Evolutionary conservation across 148 eudicot species (phyloP).

Genomic region (Fallopia convolvulus): DNA sequence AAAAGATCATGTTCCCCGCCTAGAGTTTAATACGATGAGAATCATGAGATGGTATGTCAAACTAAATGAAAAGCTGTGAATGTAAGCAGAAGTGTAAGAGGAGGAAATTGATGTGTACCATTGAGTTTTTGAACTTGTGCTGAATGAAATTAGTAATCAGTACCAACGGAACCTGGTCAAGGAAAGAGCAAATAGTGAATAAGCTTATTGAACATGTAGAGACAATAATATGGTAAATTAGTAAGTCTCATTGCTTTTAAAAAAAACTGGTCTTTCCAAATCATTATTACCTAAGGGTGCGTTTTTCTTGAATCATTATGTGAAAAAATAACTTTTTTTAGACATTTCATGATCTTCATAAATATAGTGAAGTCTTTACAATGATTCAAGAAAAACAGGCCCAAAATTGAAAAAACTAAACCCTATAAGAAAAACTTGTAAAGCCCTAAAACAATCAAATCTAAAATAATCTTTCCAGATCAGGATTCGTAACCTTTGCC

Average conservation of each 20-base stretch:
- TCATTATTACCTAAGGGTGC: too few species aligned
- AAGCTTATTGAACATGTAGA: background rate
- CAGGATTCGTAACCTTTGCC: too few species aligned
- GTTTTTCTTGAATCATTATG: too few species aligned
- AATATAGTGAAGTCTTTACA: too few species aligned
- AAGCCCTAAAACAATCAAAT: too few species aligned
- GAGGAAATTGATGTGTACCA: slow-evolving; percentile 38
- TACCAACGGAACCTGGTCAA: slow-evolving; percentile 73
- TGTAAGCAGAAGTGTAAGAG: background rate
- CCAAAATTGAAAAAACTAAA: too few species aligned
- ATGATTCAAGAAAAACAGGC: too few species aligned
- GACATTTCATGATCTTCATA: too few species aligned
- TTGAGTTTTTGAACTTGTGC: slow-evolving; percentile 68
- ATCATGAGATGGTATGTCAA: background rate
- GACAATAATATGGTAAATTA: background rate
- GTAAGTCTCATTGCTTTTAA: background rate
- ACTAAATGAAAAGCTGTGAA: background rate
- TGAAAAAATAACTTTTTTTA: too few species aligned
- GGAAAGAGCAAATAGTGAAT: background rate
- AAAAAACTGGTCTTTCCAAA: too few species aligned
- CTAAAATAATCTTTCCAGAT: too few species aligned
- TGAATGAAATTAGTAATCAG: slow-evolving; percentile 68
- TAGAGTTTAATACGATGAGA: slow-evolving; percentile 13
- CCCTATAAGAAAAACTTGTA: too few species aligned
- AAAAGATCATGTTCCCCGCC: slow-evolving; percentile 96